phyloP scores from a whole-genome alignment of 768 basidiomycete genomes.

The Hypholoma fasciculare region DNA sequence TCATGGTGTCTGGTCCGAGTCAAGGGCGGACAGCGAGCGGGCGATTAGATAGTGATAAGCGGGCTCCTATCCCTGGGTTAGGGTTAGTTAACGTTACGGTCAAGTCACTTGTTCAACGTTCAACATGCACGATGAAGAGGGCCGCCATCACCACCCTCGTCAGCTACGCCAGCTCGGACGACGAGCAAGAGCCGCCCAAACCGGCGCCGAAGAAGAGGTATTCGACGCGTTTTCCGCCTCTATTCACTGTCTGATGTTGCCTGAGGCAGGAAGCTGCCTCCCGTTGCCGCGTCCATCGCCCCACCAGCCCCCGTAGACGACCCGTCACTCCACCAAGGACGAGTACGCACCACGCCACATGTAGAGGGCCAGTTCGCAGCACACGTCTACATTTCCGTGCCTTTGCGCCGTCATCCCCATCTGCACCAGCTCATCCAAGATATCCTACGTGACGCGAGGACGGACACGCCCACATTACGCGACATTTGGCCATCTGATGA shows the following conservation, averaged over 20 bases:
- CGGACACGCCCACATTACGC: slow-evolving; percentile 46
- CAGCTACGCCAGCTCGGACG: slow-evolving; percentile 52
- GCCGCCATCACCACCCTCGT: slow-evolving; percentile 35
- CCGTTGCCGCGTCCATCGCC: slow-evolving; percentile 50
- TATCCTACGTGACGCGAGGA: slow-evolving; percentile 44
- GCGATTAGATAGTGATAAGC: slow-evolving; percentile 6
- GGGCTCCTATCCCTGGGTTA: slow-evolving; percentile 21
- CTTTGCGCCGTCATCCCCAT: slow-evolving; percentile 38
- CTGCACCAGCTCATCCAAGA: slow-evolving; percentile 48
- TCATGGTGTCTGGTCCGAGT: slow-evolving; percentile 37
- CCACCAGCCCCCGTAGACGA: slow-evolving; percentile 60
- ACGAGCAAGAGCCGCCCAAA: slow-evolving; percentile 9
- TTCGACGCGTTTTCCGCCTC: neutral
- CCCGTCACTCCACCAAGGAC: slow-evolving; percentile 83
- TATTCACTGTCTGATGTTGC: slow-evolving; percentile 1
- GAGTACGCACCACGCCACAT: slow-evolving; percentile 71
- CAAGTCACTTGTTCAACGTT: neutral
- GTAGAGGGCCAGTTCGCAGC: slow-evolving; percentile 86
- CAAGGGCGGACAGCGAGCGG: neutral
- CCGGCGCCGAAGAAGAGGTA: slow-evolving; percentile 44
- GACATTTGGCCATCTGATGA: slow-evolving; percentile 27
- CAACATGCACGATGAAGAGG: slow-evolving; percentile 35
- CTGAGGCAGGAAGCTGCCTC: slow-evolving; percentile 57
- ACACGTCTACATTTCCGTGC: slow-evolving; percentile 74
- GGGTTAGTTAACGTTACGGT: slow-evolving; percentile 14